Evolutionary conservation across 169 alveolate species (phyloP).

Genomic region (Babesia ovis): DNA sequence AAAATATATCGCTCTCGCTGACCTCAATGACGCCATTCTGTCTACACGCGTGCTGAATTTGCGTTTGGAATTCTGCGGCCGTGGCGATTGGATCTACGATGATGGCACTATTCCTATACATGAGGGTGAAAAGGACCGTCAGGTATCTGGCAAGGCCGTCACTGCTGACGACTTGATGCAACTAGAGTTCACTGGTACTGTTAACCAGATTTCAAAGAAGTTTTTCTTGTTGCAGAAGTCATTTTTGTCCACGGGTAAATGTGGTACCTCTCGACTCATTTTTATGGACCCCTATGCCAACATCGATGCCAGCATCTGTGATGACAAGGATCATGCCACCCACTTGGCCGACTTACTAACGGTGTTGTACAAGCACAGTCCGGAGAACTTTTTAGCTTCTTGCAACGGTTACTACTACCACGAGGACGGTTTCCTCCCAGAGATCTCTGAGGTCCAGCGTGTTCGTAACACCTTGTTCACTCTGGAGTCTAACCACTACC

Average conservation of each 20-base stretch:
- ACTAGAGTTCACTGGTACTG: slow-evolving; percentile 28
- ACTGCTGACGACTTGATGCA: slow-evolving; percentile 36
- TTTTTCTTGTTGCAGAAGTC: slow-evolving; percentile 30
- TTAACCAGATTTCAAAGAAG: slow-evolving; percentile 30
- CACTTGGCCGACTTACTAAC: slow-evolving; percentile 1
- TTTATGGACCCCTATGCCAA: slow-evolving; percentile 56
- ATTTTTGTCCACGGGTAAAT: slow-evolving; percentile 23
- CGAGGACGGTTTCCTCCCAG: slow-evolving; percentile 47
- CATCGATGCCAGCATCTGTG: slow-evolving; percentile 43
- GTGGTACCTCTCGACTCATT: slow-evolving; percentile 13
- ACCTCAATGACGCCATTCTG: slow-evolving; percentile 16
- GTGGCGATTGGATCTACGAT: slow-evolving; percentile 38
- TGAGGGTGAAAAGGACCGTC: slow-evolving; percentile 21
- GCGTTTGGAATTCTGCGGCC: slow-evolving; percentile 22
- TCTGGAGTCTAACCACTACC: slow-evolving; percentile 24
- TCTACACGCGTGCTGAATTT: slow-evolving; percentile 13
- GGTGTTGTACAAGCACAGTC: slow-evolving; percentile 6
- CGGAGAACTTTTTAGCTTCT: slow-evolving; percentile 12
- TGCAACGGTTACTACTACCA: slow-evolving; percentile 52
- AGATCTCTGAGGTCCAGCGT: slow-evolving; percentile 29
- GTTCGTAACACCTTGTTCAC: slow-evolving; percentile 23
- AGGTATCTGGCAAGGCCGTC: slow-evolving; percentile 19
- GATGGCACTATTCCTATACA: slow-evolving; percentile 9
- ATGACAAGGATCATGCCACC: slow-evolving; percentile 36
- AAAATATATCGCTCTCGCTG: slow-evolving; percentile 30